Base-by-base conservation (phyloP, 1,284 basidiomycete species). In the Mycocalia duriaeana region DNA sequence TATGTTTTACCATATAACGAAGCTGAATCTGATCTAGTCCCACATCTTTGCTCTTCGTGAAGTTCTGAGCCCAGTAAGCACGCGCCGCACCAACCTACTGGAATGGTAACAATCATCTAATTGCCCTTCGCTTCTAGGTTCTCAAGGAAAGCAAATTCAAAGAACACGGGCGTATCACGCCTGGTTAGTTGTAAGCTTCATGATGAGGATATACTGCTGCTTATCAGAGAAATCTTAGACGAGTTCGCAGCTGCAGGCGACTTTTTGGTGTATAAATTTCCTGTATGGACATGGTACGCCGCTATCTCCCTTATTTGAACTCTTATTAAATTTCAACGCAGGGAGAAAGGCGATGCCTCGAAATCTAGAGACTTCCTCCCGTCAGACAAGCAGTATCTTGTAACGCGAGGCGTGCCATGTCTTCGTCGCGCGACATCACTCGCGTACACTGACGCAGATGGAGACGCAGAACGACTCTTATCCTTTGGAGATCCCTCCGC, bases 71-170 rank as follows among this genome's bases (percentile, higher is more conserved):
- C 95, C 95, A 5, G 93, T 94, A 66, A 57, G 81, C 62, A 47
- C 44, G 42, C 52, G 31, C 56, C 50, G 53, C 53, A 45, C 42
- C 38, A 45, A 37, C 44, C 19, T 19, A 48, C 36, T 34, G 23
- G n/a, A n/a, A n/a, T n/a, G n/a, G n/a, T n/a, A n/a, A n/a, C n/a
- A n/a, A n/a, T n/a, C n/a, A n/a, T 58, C 62, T 67, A 50, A 66
- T 56, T 54, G 52, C 64, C 61, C 54, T 54, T 51, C 51, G 50
- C 53, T 51, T n/a, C 23, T 61, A 94, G 92, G 94, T 98, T 25
- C 79, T 99, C 57, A 89, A 89, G 62, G 95, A 99, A 72, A 94
- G 90, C 72, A 98, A 98, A 67, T 99, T 99, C 77, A 98, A 96
- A 68, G 95, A 99, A 68, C 92, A 97, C 63, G 95, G 95, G 9